Percentiles rank a stretch among this genome's conserved stretches.
Conservation (phyloP, 1,284 basidiomycete genomes). For the Irpex sp. region DNA sequence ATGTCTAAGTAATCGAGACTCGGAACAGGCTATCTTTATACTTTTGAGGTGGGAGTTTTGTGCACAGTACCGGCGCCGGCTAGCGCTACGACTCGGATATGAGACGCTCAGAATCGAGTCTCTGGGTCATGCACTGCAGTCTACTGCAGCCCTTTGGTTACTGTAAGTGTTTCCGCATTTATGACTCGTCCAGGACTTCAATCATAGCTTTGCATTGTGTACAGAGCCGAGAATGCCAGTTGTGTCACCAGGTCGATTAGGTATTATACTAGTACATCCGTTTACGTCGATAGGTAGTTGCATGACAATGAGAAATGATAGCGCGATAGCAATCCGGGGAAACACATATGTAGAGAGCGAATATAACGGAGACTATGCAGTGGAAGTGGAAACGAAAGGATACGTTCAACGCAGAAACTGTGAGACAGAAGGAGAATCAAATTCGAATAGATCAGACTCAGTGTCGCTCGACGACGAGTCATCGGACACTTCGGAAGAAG, state of each 20-base stretch:
- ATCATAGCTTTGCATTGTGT: no score
- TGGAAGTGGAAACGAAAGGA: conserved; percentile 65
- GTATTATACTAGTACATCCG: not conserved
- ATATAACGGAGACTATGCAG: not conserved
- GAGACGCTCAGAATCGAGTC: no score
- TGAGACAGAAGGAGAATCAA: conserved; percentile 42
- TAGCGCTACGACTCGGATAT: no score
- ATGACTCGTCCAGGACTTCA: no score
- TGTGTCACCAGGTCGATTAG: not conserved
- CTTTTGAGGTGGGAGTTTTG: no score
- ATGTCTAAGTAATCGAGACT: no score
- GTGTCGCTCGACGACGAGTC: conserved; percentile 41
- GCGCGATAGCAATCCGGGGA: not conserved
- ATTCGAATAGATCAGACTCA: conserved; percentile 67
- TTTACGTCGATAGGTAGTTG: not conserved
- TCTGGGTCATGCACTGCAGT: no score
- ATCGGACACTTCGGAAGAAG: conserved; percentile 38
- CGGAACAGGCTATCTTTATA: no score
- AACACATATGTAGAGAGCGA: not conserved
- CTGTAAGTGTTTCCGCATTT: no score
- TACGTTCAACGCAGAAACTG: not conserved
- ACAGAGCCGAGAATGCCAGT: not conserved
- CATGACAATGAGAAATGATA: not conserved
- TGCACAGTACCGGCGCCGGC: no score
- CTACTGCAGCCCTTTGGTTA: no score